A percentile compares a stretch with the other conserved stretches of the same genome.
These are phyloP conservation scores for Macrolepiota fuliginosa DNA, from an alignment of 768 basidiomycete species.

Conservation along the genomic window DNA sequence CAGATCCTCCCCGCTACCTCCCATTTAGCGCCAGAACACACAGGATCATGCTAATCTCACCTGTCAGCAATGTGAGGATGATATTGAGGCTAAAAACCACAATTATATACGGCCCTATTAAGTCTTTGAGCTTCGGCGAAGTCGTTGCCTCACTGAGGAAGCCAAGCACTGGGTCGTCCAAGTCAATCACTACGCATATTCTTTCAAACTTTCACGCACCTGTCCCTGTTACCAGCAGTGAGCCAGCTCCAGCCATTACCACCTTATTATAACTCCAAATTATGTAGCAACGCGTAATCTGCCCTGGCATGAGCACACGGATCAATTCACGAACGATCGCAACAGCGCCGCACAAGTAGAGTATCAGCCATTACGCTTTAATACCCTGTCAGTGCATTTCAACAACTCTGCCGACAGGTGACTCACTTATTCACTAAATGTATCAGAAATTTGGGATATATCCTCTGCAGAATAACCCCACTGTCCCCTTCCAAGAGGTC, in stretches of 20 bases:
- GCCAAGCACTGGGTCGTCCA: slow-evolving; percentile 17
- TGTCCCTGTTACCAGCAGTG: slow-evolving; percentile 31
- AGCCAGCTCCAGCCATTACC: slow-evolving; percentile 24
- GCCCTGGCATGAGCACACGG: not conserved
- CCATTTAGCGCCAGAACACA: not conserved
- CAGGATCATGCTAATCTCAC: slow-evolving; percentile 15
- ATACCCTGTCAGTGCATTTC: not conserved
- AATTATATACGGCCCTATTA: slow-evolving; percentile 25
- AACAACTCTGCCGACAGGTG: not conserved
- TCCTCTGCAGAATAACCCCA: slow-evolving; percentile 13
- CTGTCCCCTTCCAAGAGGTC: slow-evolving; percentile 18
- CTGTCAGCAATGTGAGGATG: slow-evolving; percentile 32
- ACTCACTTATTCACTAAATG: slow-evolving; percentile 38
- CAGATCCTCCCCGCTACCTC: slow-evolving; percentile 26
- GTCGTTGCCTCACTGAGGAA: slow-evolving; percentile 18
- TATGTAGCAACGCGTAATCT: slow-evolving; percentile 35
- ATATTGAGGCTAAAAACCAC: slow-evolving; percentile 33
- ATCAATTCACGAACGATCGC: not conserved
- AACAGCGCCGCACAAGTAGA: slow-evolving; percentile 9
- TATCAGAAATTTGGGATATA: slow-evolving; percentile 32
- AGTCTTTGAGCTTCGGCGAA: slow-evolving; percentile 14
- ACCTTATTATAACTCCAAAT: slow-evolving; percentile 32
- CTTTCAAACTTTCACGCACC: slow-evolving; percentile 18
- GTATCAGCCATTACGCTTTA: slow-evolving; percentile 15
- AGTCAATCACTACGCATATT: not conserved